A percentile compares a stretch with the other conserved stretches of the same genome.
Conservation (phyloP, 495 filamentous ascomycete species). For the Penicilliopsis zonata region DNA sequence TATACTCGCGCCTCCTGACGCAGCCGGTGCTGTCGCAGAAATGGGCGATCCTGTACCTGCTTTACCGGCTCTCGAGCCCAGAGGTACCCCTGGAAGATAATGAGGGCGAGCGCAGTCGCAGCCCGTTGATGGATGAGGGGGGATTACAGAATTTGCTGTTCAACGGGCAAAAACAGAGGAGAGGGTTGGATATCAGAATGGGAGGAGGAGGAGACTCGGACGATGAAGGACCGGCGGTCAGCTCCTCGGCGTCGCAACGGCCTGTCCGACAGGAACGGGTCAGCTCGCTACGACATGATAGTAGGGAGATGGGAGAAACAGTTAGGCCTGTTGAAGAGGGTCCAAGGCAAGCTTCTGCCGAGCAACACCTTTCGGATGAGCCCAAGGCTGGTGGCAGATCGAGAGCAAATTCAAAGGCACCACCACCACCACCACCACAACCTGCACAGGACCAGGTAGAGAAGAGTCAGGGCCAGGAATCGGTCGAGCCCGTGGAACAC, state of each 20-base stretch:
- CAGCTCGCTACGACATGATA: conserved; percentile 15
- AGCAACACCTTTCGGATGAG: neutral
- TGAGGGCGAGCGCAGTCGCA: conserved; percentile 19
- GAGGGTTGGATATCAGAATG: conserved; percentile 7
- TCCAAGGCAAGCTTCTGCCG: conserved; percentile 4
- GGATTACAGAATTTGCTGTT: conserved; percentile 26
- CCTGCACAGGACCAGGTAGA: conserved; percentile 6
- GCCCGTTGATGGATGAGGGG: conserved; percentile 25
- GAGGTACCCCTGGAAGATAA: conserved; percentile 12
- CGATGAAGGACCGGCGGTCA: conserved; percentile 32
- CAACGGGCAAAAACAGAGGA: conserved; percentile 14
- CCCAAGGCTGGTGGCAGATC: conserved; percentile 3
- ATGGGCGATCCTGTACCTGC: conserved; percentile 88
- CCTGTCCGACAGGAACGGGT: conserved; percentile 18
- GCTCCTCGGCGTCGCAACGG: conserved; percentile 32
- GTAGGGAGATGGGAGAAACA: conserved; percentile 1
- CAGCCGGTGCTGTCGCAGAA: conserved; percentile 88
- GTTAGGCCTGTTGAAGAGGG: conserved; percentile 10
- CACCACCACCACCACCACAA: too few relatives aligned
- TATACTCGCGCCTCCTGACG: conserved; percentile 76
- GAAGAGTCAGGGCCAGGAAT: conserved; percentile 11
- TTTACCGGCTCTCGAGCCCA: conserved; percentile 67
- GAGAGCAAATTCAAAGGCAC: conserved; percentile 5
- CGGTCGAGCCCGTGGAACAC: conserved; percentile 53
- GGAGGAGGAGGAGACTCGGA: conserved; percentile 24